These are phyloP conservation scores for Claviceps sp. DNA, from an alignment of 2,329 filamentous ascomycete genomes.

Conservation along the genomic window DNA sequence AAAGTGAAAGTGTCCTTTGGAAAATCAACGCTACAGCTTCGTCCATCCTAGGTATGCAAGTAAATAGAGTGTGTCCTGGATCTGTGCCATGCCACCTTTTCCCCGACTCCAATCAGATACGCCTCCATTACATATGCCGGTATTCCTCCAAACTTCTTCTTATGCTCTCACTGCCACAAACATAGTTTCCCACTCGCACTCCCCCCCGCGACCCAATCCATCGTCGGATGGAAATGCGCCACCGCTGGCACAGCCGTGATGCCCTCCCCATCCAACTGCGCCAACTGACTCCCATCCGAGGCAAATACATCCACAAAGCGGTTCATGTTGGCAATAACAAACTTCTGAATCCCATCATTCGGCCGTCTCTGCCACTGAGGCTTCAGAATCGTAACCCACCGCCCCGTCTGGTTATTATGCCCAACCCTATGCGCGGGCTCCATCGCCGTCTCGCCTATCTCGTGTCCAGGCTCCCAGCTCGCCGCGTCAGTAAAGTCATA, in stretches of 20 bases:
- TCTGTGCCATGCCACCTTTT: too few species aligned
- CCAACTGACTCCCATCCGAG: conserved; percentile 70
- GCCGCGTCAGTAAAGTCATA: conserved; percentile 58
- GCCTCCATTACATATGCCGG: not conserved
- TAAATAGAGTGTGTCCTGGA: not conserved
- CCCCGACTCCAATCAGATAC: not conserved
- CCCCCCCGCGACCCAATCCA: conserved; percentile 85
- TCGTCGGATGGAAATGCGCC: conserved; percentile 73
- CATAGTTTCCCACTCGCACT: conserved; percentile 87
- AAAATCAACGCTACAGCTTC: not conserved
- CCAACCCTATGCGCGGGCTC: conserved; percentile 53
- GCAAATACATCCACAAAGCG: conserved; percentile 88
- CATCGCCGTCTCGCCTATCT: conserved; percentile 49
- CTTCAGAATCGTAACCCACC: conserved; percentile 77
- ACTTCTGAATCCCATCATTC: conserved; percentile 66
- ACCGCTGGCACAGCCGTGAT: conserved; percentile 93
- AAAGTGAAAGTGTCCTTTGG: too few species aligned
- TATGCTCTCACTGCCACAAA: conserved; percentile 56
- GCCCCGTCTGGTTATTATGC: conserved; percentile 92
- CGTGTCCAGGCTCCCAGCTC: conserved; percentile 44
- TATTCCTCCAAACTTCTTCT: too few species aligned
- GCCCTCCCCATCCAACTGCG: conserved; percentile 73
- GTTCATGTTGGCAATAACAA: conserved; percentile 95
- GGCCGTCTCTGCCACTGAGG: conserved; percentile 81
- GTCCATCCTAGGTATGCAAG: not conserved